Evolutionary conservation across 129 eudicot genomes (phyloP), one percentile per base, ranked within the genome.

Genomic region (Sambucus nigra): DNA sequence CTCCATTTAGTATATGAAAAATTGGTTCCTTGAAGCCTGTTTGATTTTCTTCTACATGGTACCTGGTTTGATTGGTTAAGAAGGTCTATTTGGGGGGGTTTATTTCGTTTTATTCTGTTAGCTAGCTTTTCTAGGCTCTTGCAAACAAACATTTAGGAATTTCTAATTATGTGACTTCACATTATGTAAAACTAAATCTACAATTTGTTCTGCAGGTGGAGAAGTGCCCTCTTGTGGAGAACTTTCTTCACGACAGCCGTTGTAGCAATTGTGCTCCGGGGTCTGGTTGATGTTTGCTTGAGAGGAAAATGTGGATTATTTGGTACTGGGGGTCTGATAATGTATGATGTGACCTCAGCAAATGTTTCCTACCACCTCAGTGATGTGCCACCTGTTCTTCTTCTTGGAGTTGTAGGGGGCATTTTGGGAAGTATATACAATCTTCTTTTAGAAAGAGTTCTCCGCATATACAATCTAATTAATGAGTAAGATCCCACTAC

Each of bases 171-270:
- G 1, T 26, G n/a, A 28, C 41, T 55, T 51, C 27, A 23, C 7
- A 27, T 17, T 29, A 57, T 17, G 44, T 53, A 23, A 12, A 16
- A 25, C 13, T 45, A 51, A 39, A 14, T 15, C 10, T 45, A 35
- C 19, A n/a, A 29, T 66, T 65, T 49, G 59, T 41, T 29, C 28
- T 62, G 65, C 71, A 89, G 95, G 98, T 89, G 98, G 95, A 85
- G 98, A 81, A 79, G 98, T 82, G 94, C 98, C n/a, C 87, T 91
- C 39, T 61, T 91, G 55, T 91, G 98, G 98, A 76, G 95, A 74
- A 73, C 95, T 62, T 91, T 85, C 76, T 91, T 91, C 68, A 65
- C 94, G 16, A 76, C 95, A 7, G 86, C 88, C 20, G 59, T 91
- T 19, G 98, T 85, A 60, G 95, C 98, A 46, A 76, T 91, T 46